Evolutionary conservation across 331 rosid species (phyloP).

Genomic region (Acacia pycnantha): DNA sequence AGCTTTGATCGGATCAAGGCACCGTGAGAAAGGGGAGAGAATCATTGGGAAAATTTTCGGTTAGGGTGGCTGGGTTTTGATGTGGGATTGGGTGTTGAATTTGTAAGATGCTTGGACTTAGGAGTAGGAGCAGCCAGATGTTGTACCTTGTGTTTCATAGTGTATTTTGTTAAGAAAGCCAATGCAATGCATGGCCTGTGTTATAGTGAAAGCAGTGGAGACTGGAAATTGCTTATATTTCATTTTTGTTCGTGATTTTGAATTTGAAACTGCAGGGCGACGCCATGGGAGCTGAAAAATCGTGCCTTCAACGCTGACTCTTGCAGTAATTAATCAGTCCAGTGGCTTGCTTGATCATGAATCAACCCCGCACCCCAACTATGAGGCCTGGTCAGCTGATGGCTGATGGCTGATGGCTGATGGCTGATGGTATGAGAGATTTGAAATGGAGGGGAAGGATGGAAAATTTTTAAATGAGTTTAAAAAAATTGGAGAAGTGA

Average conservation of each 20-base stretch:
- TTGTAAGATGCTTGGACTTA: slow-evolving; percentile 16
- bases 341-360: background rate
- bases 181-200: background rate
- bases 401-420: no score
- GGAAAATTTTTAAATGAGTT: no score
- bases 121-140: slow-evolving; percentile 11
- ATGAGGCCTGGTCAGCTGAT: no score
- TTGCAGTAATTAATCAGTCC: background rate
- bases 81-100: slow-evolving; percentile 2
- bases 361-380: background rate
- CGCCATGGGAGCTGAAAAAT: background rate
- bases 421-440: no score
- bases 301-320: background rate
- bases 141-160: slow-evolving; percentile 11
- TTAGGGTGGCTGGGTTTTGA: background rate
- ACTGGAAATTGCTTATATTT: background rate
- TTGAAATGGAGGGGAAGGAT: no score
- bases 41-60: slow-evolving; percentile 17
- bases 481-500: no score
- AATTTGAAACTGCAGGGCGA: background rate
- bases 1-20: slow-evolving; percentile 63
- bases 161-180: background rate
- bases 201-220: background rate
- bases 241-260: background rate
- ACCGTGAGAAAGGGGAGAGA: slow-evolving; percentile 30